A percentile compares a stretch with the other conserved stretches of the same genome.
Conservation (phyloP, 2,329 filamentous ascomycete genomes). For the Cytospora leucostoma region DNA sequence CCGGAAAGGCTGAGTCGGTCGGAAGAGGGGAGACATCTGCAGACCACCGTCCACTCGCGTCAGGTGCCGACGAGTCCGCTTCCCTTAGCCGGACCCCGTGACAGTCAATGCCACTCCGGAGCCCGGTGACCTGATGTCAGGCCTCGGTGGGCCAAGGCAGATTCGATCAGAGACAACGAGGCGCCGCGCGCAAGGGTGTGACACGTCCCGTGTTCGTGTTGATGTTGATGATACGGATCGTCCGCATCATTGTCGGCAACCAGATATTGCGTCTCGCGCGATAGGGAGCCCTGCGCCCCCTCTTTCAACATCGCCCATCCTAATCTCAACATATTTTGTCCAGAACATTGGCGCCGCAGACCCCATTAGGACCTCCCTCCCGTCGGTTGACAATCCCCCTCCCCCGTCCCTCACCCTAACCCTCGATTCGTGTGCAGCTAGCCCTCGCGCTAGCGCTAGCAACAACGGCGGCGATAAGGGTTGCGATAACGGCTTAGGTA, state of each 20-base stretch:
- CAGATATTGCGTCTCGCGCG: neutral
- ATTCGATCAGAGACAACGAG: neutral
- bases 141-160: neutral
- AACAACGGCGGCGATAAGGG: too few species aligned
- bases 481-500: too few species aligned
- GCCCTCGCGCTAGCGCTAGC: too few species aligned
- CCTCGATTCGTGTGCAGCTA: too few species aligned
- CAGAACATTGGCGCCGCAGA: neutral
- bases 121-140: neutral
- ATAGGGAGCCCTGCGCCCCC: neutral
- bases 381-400: neutral
- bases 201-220: neutral
- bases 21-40: constrained; percentile 11
- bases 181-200: neutral
- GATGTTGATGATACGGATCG: neutral
- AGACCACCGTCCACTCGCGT: constrained; percentile 14
- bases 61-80: constrained; percentile 15
- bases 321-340: constrained; percentile 1
- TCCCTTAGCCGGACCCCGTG: constrained; percentile 9
- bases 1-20: constrained; percentile 12
- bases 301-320: neutral
- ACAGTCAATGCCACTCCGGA: neutral
- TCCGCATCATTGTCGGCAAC: neutral
- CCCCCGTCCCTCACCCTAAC: too few species aligned
- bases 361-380: too few species aligned